Conservation (phyloP, 495 filamentous ascomycete genomes). For the Paragyromitra xinjiangensis region DNA sequence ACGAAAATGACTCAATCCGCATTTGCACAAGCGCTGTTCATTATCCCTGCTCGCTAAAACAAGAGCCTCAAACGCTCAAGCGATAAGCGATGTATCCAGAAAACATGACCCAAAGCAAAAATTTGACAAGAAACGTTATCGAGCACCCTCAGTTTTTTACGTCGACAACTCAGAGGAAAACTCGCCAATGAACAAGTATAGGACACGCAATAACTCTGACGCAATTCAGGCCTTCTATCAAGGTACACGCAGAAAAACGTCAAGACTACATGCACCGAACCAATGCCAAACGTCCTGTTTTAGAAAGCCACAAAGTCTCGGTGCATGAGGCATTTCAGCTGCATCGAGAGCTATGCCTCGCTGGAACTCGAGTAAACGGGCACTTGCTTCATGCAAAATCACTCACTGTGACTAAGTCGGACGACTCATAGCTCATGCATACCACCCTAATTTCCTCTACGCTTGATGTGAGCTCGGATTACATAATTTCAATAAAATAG, state of each 20-base stretch:
- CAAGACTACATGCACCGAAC: not conserved
- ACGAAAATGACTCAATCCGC: constrained; percentile 10
- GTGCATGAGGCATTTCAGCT: constrained; percentile 11
- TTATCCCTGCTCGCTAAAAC: not conserved
- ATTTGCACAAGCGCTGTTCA: not conserved
- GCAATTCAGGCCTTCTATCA: constrained; percentile 6
- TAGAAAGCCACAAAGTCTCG: not conserved
- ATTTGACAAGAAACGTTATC: not conserved
- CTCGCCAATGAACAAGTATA: too few species aligned
- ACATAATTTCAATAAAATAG: too few species aligned
- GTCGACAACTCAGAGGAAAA: constrained; percentile 2
- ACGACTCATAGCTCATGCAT: not conserved
- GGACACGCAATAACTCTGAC: not conserved
- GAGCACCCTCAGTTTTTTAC: not conserved
- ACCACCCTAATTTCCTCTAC: too few species aligned
- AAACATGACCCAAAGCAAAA: not conserved
- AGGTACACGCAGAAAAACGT: not conserved
- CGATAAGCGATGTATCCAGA: not conserved
- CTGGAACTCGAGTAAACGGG: not conserved
- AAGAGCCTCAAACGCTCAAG: not conserved
- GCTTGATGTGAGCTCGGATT: too few species aligned
- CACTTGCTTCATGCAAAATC: not conserved
- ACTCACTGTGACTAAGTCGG: not conserved
- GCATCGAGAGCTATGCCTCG: not conserved
- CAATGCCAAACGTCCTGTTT: not conserved